Evolutionary conservation across 1,284 basidiomycete species (phyloP), one percentile per base, ranked within the genome.

Genomic region (Ustilago curta): DNA sequence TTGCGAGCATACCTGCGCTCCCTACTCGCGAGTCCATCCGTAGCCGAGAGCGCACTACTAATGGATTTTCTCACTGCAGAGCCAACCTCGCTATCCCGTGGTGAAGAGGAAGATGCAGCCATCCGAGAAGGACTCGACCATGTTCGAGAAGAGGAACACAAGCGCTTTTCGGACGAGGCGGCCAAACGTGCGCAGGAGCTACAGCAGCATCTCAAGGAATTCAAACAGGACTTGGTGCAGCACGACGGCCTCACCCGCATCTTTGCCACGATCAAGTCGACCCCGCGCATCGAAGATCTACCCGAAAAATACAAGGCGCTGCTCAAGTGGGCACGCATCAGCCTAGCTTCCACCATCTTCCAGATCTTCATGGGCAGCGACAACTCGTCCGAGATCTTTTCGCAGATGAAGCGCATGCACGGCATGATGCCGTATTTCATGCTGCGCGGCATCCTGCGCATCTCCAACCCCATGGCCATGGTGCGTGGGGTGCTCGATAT

Each of bases 351-450:
- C 5, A 97, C 96, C 3, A 91, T 98, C 53, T 99, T 98, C 85
- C 94, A 96, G 77, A 90, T 93, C 50, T 96, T 95, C 79, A 90
- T 97, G 37, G 96, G 96, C 0, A 90, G 93, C 16, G 96, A 99
- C 85, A 92, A 91, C 63, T 92, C 95, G 11, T 96, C 95, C 4
- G 93, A 97, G 77, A 92, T 91, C 12, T 92, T 98, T 75, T 89
- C 92, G 1, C 89, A 90, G 70, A 87, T 99, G 71, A 99, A 98
- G 87, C 90, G 95, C 44, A 90, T 97, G 59, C 97, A 99, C 83
- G 93, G 93, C 1, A 87, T 97, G 64, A 97, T 99, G 94, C 96
- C 96, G 3, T 99, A 99, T 86, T 94, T 98, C 83, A 91, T 98
- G 87, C 89, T 99, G 67, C 96, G 95, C 84, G 89, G 93, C 7